Evolutionary conservation across 257 asterid species (phyloP).

Genomic region (Vinca minor): DNA sequence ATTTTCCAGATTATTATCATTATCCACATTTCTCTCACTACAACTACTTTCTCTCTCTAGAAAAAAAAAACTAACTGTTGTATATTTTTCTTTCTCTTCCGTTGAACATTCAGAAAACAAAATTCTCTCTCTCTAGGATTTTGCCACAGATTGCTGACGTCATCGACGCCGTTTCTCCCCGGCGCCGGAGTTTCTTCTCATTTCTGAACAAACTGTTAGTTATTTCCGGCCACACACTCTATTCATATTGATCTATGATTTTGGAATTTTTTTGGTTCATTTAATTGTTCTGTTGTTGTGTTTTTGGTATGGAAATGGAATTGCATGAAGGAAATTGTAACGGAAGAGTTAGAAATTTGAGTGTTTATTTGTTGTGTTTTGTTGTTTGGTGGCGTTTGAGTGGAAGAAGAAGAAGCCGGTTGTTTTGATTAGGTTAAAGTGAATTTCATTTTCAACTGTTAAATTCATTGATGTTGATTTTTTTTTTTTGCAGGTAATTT

Average conservation of each 20-base stretch:
- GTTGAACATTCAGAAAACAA: conserved; percentile 7
- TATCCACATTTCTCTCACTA: conserved; percentile 27
- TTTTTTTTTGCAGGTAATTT: conserved; percentile 7
- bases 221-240: neutral
- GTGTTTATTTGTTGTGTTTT: neutral
- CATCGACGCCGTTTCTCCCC: neutral
- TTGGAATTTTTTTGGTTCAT: neutral
- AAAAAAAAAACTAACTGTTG: conserved; percentile 19
- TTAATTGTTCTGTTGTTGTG: neutral
- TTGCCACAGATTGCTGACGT: conserved; percentile 15
- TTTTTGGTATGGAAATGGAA: conserved; percentile 1
- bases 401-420: too few relatives aligned
- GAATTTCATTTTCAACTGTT: neutral
- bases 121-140: conserved; percentile 14
- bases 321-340: conserved; percentile 5
- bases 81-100: conserved; percentile 14
- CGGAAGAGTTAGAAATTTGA: neutral
- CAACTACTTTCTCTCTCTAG: conserved; percentile 27
- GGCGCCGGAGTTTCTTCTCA: conserved; percentile 3
- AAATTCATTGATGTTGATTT: neutral
- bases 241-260: conserved; percentile 11
- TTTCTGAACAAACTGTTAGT: neutral
- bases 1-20: conserved; percentile 13
- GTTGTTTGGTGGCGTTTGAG: too few relatives aligned
- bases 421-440: too few relatives aligned